Base-by-base conservation (phyloP, 2,329 filamentous ascomycete species). In the Talaromyces marneffei region DNA sequence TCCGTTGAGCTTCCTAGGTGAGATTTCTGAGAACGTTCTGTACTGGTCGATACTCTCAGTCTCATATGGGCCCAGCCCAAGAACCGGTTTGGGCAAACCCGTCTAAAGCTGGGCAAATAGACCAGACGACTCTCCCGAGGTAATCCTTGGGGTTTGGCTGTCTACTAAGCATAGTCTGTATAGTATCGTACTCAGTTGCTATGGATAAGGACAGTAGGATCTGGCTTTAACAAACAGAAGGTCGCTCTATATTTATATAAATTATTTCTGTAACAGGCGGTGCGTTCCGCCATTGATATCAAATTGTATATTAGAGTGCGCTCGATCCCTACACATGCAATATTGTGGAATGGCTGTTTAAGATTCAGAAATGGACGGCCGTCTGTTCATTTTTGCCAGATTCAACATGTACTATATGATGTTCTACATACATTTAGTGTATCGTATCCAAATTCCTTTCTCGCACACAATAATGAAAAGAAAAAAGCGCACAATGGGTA, bases 401-500 rank as follows among this genome's bases (percentile, higher is more conserved):
- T 10, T 20, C 42, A n/a, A n/a, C n/a, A n/a, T n/a, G n/a, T 46
- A 18, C 27, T 20, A 8, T 33, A 14, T 52, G 46, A 31, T 12
- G 5, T 33, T 33, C 46, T 52, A 52, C 9, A 52, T 33, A 52
- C 27, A 31, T 31, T 29, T 50, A 31, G 9, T 31, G 14, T 33
- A 31, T 33, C 25, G 14, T 4, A 20, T 35, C 46, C 46, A 50
- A 31, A 50, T 27, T 7, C 44, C 7, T 6, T 2, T 20, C 23
- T 16, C 20, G 20, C 8, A 44, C 18, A 44, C 40, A 9, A 23
- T 25, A 18, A 29, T 20, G 18, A 39, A 25, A 58, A 35, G 31
- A 2, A 57, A 39, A 57, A 58, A 57, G 35, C 42, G 42, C 54
- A 57, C 29, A 16, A 54, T 55, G 60, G 60, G 59, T 61, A 61